Evolutionary conservation across 1,284 basidiomycete species (phyloP).

Genomic region (Earliella scabrosa): DNA sequence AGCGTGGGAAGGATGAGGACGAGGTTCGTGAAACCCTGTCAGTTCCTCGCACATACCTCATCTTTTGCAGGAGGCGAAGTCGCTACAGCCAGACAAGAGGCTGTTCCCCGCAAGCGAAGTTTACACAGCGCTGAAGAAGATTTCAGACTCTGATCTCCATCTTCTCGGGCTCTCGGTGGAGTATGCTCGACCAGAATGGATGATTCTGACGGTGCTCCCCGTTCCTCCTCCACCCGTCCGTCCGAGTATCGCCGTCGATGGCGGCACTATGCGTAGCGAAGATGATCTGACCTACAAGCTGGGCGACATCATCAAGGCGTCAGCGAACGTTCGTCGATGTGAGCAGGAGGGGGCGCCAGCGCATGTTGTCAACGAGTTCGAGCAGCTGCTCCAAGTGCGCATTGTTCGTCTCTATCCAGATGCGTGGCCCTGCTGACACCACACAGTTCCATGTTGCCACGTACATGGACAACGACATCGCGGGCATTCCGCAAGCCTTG

Average conservation of each 20-base stretch:
- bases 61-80: slow-evolving; percentile 71
- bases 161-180: slow-evolving; percentile 93
- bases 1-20: slow-evolving; percentile 91
- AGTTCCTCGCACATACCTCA: slow-evolving; percentile 23
- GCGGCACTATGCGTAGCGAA: slow-evolving; percentile 95
- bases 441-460: slow-evolving; percentile 94
- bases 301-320: slow-evolving; percentile 96
- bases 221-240: slow-evolving; percentile 98
- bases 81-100: slow-evolving; percentile 89
- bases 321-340: slow-evolving; percentile 88
- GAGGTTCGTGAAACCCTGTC: slow-evolving; percentile 61
- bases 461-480: slow-evolving; percentile 99
- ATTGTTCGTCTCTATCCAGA: neutral
- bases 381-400: slow-evolving; percentile 88
- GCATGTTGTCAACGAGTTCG: slow-evolving; percentile 95
- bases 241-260: slow-evolving; percentile 96
- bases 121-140: slow-evolving; percentile 93
- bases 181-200: slow-evolving; percentile 98
- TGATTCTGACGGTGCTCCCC: slow-evolving; percentile 98
- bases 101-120: slow-evolving; percentile 89
- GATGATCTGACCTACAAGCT: slow-evolving; percentile 99
- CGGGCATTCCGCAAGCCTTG: slow-evolving; percentile 95
- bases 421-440: neutral
- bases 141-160: slow-evolving; percentile 88
- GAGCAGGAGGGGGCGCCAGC: slow-evolving; percentile 98